Evolutionary conservation across 495 filamentous ascomycete species (phyloP), one percentile per base, ranked within the genome.

Genomic region (Penicillium subrubescens): DNA sequence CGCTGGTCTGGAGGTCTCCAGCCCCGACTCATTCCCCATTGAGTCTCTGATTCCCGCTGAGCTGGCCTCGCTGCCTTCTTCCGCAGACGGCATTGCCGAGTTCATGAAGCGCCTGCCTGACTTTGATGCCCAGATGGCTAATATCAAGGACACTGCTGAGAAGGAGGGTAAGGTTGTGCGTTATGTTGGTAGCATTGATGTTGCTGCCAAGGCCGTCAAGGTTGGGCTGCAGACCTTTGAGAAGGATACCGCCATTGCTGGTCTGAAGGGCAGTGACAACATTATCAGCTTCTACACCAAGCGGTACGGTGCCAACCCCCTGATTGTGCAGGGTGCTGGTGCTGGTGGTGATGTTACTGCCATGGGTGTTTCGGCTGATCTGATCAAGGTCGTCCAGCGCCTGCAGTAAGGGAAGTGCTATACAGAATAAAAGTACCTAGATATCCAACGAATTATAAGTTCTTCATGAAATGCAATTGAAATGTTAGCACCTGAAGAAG

Each of bases 221-320:
- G 94, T 97, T 55, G 94, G 94, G 10, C 76, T 99, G 69, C 90
- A 96, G 83, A 89, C 88, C 83, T 92, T 96, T 57, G 89, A 92
- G 55, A 88, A 84, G 68, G 88, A 89, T 50, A 90, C 91, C 71
- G 89, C 95, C 34, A 96, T 98, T 77, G 95, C 94, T 33, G 90
- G 90, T 39, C 81, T 98, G 61, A 96, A 96, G 83, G 95, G 95
- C 41, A 97, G 93, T 77, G 95, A 97, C 74, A 98, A 98, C 81
- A 94, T 97, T 73, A 95, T 99, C 71, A 95, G 88, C 83, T 97
- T 99, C 84, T 96, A 95, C 78, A 97, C 95, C 50, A 89, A 94
- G 82, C 86, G 95, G 69, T 98, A 99, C 73, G 92, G 92, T 43
- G 82, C 81, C 62, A 96, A 93, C 74, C 92, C 95, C 14, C 78